Evolutionary conservation across 805 yeast species (phyloP).

Genomic region (Starmera quercuum): DNA sequence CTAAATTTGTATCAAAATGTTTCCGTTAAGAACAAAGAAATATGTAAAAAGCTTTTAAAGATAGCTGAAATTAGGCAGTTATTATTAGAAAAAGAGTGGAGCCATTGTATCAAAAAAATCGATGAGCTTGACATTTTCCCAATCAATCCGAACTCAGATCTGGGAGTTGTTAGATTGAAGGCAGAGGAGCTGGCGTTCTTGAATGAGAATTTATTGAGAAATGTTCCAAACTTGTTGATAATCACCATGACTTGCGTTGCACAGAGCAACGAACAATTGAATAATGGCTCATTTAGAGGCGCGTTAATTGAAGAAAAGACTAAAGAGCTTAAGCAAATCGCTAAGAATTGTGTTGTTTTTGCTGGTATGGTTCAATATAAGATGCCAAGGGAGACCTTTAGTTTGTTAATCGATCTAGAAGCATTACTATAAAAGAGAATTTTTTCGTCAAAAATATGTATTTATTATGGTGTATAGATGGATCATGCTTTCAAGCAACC

Average conservation of each 20-base stretch:
- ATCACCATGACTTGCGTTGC: conserved; percentile 76
- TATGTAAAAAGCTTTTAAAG: conserved; percentile 55
- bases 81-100: conserved; percentile 52
- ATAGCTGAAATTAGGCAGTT: conserved; percentile 61
- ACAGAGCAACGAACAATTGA: conserved; percentile 38
- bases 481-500: too few relatives aligned
- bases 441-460: too few relatives aligned
- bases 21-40: conserved; percentile 52
- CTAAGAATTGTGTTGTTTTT: conserved; percentile 85
- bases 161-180: conserved; percentile 41
- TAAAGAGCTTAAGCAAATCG: conserved; percentile 48
- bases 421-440: conserved; percentile 23
- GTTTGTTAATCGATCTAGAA: conserved; percentile 61
- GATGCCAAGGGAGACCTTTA: conserved; percentile 81
- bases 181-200: conserved; percentile 62
- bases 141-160: conserved; percentile 26
- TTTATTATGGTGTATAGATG: too few relatives aligned
- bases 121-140: conserved; percentile 64
- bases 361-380: conserved; percentile 93
- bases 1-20: conserved; percentile 48
- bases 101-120: conserved; percentile 45
- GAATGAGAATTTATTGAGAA: conserved; percentile 68
- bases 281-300: conserved; percentile 33
- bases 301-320: conserved; percentile 46
- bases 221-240: conserved; percentile 71